Evolutionary conservation across 2,329 filamentous ascomycete genomes (phyloP), one percentile per base, ranked within the genome.

Genomic region (Penicillium sp.): DNA sequence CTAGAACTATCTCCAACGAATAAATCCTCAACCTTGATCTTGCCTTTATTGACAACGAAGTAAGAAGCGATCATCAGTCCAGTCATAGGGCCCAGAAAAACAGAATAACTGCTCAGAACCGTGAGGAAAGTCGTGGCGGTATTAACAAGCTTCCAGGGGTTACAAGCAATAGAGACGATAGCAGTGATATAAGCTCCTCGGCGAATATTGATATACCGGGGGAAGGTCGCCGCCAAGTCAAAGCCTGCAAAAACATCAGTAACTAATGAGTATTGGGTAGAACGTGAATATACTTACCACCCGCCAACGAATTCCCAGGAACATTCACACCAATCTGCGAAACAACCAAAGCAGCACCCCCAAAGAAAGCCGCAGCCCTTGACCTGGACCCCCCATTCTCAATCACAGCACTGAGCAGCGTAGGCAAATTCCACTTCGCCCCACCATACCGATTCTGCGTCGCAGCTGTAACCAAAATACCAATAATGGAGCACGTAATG

Each of bases 141-240:
- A 31, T 65, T 67, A 1, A 66, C 58, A 7, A 69, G 53, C 21
- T 62, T 59, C 67, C 67, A 70, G 1, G 67, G 67, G 26, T 68
- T 66, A 13, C 60, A 59, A 10, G 58, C 66, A 6, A 62, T 54
- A 3, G 63, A 63, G 2, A 68, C 10, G 1, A 81, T 60, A 0
- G 78, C 73, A 4, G 76, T 78, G 42, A 85, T 70, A 57, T 81
- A 81, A 3, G 77, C 77, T 1, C 84, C 84, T 2, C 84, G 78
- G 4, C 82, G 72, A 56, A 85, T 85, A 66, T 83, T 84, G 69
- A 86, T 78, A 59, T 80, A 85, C 42, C 73, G 75, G 0, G 83
- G 82, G 56, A 79, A 79, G 0, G 85, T 68, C 1, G 78, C 80
- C 0, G 83, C 78, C 49, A 85, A 71, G 62, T 86, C 84, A 75